Base-by-base conservation (phyloP, 2,329 filamentous ascomycete species). In the Penicillium sp. region DNA sequence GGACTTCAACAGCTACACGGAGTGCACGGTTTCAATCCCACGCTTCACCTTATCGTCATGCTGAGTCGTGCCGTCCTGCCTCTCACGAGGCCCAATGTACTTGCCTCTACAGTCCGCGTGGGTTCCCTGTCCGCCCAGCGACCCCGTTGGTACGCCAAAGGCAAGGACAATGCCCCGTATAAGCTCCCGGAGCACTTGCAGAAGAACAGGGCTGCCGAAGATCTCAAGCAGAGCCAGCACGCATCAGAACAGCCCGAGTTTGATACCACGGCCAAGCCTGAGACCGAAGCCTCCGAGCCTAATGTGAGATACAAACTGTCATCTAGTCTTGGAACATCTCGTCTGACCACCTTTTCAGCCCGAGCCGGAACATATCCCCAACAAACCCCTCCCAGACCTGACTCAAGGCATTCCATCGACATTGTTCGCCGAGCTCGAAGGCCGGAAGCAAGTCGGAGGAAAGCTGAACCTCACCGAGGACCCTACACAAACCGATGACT, bases 361-460 rank as follows among this genome's bases (percentile, higher is more conserved):
- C 33, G 66, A 72, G 61, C 58, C 69, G 26, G 66, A 69, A 42
- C 56, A 66, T 39, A 56, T 58, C 26, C 78, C 84, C 23, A 79
- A 83, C 47, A 81, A 86, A 65, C 86, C 89, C 48, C 83, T 96
- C 12, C 93, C 93, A 48, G 92, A 97, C 69, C 80, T 97, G 42
- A 94, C 90, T n/a, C 87, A 93, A 67, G 93, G 93, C 59, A 95
- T 97, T 57, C 93, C 93, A 0, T 96, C 92, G 2, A 96, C 92
- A 1, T 81, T 96, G 50, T 89, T 87, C 51, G 86, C 86, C 54
- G 93, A 96, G 74, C 82, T 87, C 51, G 76, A 77, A 49, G 72
- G 61, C 66, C 77, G 69, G 59, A 75, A 70, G 58, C 71, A 73
- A 49, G 61, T 65, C 42, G 64, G 70, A 13, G 36, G 36, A 33